Evolutionary conservation across 495 filamentous ascomycete species (phyloP).

Genomic region (Penicillium steckii): DNA sequence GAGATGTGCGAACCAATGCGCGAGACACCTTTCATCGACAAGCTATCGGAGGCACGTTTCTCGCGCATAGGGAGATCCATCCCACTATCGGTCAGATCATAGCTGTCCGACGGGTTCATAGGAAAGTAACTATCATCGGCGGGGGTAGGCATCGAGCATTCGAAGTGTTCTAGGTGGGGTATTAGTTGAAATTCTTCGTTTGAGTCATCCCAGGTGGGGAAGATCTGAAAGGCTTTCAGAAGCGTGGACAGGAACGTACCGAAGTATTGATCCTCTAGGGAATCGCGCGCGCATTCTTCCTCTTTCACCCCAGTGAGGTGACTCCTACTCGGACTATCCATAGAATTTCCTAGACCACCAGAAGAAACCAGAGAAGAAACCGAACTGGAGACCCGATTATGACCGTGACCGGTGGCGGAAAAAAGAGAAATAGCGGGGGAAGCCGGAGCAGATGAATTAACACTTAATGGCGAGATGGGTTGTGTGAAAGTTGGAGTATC

Average conservation of each 20-base stretch:
- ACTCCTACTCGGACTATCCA: constrained; percentile 47
- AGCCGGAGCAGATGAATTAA: constrained; percentile 42
- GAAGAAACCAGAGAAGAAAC: constrained; percentile 60
- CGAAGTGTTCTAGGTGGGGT: constrained; percentile 38
- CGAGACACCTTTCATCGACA: constrained; percentile 62
- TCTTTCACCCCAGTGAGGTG: constrained; percentile 54
- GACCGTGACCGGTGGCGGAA: constrained; percentile 39
- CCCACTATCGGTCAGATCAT: constrained; percentile 61
- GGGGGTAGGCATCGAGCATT: constrained; percentile 24
- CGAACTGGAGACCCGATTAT: constrained; percentile 53
- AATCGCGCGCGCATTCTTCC: constrained; percentile 49
- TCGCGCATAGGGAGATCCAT: constrained; percentile 56
- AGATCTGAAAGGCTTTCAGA: constrained; percentile 18
- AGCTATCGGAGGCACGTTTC: constrained; percentile 64
- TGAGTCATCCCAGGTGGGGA: neutral
- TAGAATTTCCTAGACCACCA: constrained; percentile 47
- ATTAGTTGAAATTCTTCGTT: constrained; percentile 9
- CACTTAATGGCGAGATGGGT: constrained; percentile 31
- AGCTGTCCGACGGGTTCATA: constrained; percentile 45
- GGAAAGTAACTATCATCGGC: constrained; percentile 36
- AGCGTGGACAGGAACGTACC: constrained; percentile 33
- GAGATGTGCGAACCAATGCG: constrained; percentile 70
- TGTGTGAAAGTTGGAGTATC: constrained; percentile 8
- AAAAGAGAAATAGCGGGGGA: constrained; percentile 45
- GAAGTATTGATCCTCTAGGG: constrained; percentile 47